Evolutionary conservation across 495 filamentous ascomycete species (phyloP).

Genomic region (Glarea lozoyensis): DNA sequence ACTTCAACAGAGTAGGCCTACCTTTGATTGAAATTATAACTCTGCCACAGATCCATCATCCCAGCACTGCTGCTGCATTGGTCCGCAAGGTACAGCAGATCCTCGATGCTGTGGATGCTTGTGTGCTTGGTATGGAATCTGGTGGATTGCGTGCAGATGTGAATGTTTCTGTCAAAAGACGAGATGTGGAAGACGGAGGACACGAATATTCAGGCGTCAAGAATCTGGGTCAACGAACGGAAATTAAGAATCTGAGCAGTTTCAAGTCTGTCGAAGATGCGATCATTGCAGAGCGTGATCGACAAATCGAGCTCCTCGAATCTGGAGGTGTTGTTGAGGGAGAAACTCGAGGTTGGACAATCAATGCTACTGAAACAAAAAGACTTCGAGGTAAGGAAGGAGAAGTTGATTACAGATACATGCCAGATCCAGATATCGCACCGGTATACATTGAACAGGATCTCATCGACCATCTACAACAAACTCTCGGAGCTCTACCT

Average conservation of each 20-base stretch:
- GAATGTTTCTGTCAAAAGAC: constrained; percentile 77
- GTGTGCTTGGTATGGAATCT: constrained; percentile 83
- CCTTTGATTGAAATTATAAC: constrained; percentile 96
- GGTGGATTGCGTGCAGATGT: constrained; percentile 90
- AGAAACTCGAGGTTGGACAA: constrained; percentile 90
- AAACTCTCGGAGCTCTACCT: constrained; percentile 56
- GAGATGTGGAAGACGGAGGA: constrained; percentile 29
- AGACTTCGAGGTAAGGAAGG: constrained; percentile 87
- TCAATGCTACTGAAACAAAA: constrained; percentile 69
- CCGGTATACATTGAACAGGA: constrained; percentile 68
- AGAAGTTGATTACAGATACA: constrained; percentile 95
- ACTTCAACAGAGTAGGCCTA: constrained; percentile 88
- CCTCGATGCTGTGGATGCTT: constrained; percentile 71
- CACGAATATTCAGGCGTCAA: constrained; percentile 44
- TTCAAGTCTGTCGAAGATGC: constrained; percentile 94
- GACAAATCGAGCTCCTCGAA: constrained; percentile 77
- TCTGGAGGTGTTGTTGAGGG: constrained; percentile 68
- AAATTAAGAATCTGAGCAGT: constrained; percentile 96
- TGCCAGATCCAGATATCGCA: constrained; percentile 90
- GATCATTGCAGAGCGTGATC: constrained; percentile 78
- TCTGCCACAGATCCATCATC: constrained; percentile 71
- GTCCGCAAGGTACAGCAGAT: constrained; percentile 83
- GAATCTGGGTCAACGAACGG: constrained; percentile 75
- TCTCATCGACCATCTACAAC: constrained; percentile 51
- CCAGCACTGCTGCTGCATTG: constrained; percentile 74